Evolutionary conservation across 108 stramenopile species (phyloP), one percentile per base, ranked within the genome.

Genomic region (Cyclostephanos tholiformis): DNA sequence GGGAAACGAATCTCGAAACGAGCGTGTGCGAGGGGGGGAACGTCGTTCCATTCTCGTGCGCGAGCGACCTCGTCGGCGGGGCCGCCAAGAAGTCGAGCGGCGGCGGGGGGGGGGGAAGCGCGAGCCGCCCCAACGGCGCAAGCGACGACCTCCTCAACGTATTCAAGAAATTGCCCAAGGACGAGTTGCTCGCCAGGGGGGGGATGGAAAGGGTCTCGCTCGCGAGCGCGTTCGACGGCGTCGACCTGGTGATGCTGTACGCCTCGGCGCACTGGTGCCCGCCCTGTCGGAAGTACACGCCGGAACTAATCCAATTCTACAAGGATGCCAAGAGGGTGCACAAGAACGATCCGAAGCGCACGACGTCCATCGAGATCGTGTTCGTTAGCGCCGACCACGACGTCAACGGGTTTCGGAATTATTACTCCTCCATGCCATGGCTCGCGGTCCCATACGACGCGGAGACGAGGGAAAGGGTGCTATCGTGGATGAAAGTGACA

Each of bases 271-370:
- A 85, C 69, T 91, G 90, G 89, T 91, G 95, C 74, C 76, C 73
- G 23, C 95, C 94, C 2, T 97, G 97, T 73, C 83, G 89, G 26
- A 79, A 84, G 52, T 96, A 91, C 71, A 97, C 97, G n/a, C 97
- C 95, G 12, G 68, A 78, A 75, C 77, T 97, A 11, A 84, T 82
- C 38, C 77, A 92, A 66, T 92, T 91, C 77, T 97, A 97, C 83
- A 70, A 80, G 29, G 65, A 74, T 63, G 60, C 68, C 23, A 80
- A 73, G 59, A 56, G 25, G n/a, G 22, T 79, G 17, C 68, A 72
- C 43, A 65, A 64, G n/a, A 41, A 30, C n/a, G 75, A 64, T n/a
- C 60, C 80, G 0, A 72, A 63, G 12, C 63, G 72, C 32, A 67
- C 81, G 5, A 75, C 76, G 26, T 64, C 74, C 20, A 71, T 88